phyloP scores from a whole-genome alignment of 352 stramenopile species.

The Pilasporangium apinafurcum region DNA sequence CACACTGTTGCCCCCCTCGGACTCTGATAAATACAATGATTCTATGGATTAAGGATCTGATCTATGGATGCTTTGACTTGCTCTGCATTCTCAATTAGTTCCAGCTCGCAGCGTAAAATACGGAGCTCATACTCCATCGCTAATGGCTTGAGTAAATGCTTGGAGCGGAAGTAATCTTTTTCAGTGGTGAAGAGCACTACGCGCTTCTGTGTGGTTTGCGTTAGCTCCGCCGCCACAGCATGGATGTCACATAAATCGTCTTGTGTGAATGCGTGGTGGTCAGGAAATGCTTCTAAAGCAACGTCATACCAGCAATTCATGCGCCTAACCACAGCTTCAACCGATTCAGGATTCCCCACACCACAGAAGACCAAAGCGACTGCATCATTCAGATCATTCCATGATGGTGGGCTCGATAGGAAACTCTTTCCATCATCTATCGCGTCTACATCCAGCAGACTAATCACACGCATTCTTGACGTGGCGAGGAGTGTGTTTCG shows the following conservation, averaged over 20 bases:
- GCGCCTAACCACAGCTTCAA: constrained; percentile 28
- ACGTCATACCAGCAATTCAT: constrained; percentile 21
- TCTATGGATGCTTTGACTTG: constrained; percentile 6
- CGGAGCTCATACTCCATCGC: constrained; percentile 8
- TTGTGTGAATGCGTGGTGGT: constrained; percentile 47
- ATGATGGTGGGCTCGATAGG: background rate
- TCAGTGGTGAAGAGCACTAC: constrained; percentile 60
- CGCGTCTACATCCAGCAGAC: constrained; percentile 8
- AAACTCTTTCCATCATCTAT: background rate
- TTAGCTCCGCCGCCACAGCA: constrained; percentile 4
- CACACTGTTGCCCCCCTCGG: too few relatives aligned
- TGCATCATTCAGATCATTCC: constrained; percentile 9
- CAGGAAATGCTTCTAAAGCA: constrained; percentile 42
- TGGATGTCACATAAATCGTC: constrained; percentile 27
- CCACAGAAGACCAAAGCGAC: constrained; percentile 43
- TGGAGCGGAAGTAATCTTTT: constrained; percentile 33
- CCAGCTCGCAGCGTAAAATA: constrained; percentile 30
- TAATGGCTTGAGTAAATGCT: constrained; percentile 1
- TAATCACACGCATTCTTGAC: constrained; percentile 37
- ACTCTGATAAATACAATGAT: too few relatives aligned
- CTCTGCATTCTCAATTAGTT: constrained; percentile 20
- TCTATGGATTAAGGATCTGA: too few relatives aligned
- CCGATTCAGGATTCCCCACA: constrained; percentile 61
- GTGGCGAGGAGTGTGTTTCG: constrained; percentile 28
- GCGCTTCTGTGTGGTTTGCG: background rate